These are phyloP conservation scores for Lachnellula hyalina DNA, from an alignment of 2,329 filamentous ascomycete genomes.

Conservation along the genomic window DNA sequence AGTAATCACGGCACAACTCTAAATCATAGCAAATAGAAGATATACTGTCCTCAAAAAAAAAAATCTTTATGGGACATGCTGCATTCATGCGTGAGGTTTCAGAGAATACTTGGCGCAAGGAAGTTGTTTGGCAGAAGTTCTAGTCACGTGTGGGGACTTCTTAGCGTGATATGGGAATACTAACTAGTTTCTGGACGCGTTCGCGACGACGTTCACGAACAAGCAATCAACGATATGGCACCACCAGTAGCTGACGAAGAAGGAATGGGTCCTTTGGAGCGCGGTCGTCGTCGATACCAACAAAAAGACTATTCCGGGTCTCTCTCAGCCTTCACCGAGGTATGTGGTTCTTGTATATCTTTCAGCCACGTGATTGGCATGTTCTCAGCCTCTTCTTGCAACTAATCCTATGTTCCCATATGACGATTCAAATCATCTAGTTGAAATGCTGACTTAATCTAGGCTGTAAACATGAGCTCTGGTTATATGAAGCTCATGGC, in stretches of 20 bases:
- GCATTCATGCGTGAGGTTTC: background rate
- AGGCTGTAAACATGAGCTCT: constrained; percentile 25
- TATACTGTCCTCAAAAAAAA: no score
- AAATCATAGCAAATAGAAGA: no score
- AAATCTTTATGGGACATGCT: no score
- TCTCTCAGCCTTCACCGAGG: constrained; percentile 12
- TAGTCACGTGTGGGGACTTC: background rate
- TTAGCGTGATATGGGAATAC: background rate
- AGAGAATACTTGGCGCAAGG: background rate
- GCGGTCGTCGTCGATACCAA: constrained; percentile 27
- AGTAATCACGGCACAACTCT: no score
- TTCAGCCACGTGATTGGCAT: background rate
- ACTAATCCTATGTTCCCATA: no score
- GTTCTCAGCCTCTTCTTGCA: background rate
- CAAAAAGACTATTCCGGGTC: constrained; percentile 24
- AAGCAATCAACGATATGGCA: constrained; percentile 4
- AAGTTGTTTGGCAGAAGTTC: background rate
- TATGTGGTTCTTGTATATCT: background rate
- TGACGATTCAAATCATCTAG: no score
- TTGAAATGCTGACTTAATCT: constrained; percentile 1
- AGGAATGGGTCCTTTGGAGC: constrained; percentile 23
- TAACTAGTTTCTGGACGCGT: background rate
- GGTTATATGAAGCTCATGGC: constrained; percentile 26
- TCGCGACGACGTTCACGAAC: background rate
- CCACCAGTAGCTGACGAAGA: constrained; percentile 15